Conservation (phyloP, 768 basidiomycete genomes). For the button mushroom (Agaricus bisporus) region DNA sequence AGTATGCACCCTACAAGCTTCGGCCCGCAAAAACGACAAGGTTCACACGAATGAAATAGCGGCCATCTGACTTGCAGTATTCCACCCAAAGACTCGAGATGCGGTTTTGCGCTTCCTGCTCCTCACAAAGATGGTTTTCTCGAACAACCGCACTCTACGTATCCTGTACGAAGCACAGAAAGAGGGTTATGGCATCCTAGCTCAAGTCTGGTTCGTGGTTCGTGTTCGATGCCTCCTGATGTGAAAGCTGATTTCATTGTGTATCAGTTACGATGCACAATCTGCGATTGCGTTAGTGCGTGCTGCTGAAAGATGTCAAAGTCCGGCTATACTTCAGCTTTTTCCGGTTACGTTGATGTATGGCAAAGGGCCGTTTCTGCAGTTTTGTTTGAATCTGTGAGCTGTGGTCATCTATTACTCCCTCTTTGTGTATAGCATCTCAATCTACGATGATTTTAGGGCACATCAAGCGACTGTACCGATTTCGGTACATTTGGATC, state of each 20-base stretch:
- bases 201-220: slow-evolving; percentile 31
- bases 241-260: not conserved
- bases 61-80: too few species aligned
- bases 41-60: too few species aligned
- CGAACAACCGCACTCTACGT: slow-evolving; percentile 31
- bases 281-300: slow-evolving; percentile 39
- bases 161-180: slow-evolving; percentile 35
- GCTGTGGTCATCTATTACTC: not conserved
- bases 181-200: slow-evolving; percentile 37
- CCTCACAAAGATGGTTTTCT: not conserved
- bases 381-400: slow-evolving; percentile 37
- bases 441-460: slow-evolving; percentile 15
- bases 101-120: too few species aligned
- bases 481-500: slow-evolving; percentile 42
- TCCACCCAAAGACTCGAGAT: too few species aligned
- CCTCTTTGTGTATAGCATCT: too few species aligned
- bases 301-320: slow-evolving; percentile 39
- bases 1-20: too few species aligned
- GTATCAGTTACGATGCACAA: slow-evolving; percentile 36
- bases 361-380: slow-evolving; percentile 38
- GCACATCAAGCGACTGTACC: slow-evolving; percentile 42
- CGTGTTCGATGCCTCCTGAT: too few species aligned
- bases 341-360: slow-evolving; percentile 41
- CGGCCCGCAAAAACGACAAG: too few species aligned
- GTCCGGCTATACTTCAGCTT: slow-evolving; percentile 39